Evolutionary conservation across 1,284 basidiomycete species (phyloP), one percentile per base, ranked within the genome.

Genomic region (Moniliella sp.): DNA sequence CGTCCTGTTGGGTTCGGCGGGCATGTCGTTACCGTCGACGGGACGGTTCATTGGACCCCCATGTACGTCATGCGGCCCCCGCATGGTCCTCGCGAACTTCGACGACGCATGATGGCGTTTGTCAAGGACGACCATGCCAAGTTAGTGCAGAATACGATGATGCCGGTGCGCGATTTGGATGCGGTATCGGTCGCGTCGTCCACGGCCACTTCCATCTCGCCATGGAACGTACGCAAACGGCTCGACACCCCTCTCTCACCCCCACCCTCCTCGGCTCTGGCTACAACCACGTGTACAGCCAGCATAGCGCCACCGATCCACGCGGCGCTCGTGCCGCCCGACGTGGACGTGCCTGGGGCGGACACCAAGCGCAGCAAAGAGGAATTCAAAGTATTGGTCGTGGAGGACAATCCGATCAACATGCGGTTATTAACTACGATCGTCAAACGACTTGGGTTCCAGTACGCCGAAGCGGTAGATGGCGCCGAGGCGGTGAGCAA

Each of bases 331-430:
- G 21, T 23, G 21, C 21, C 21, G n/a, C 21, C 7, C 21, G n/a
- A 7, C 21, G 7, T n/a, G 9, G 14, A 26, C 15, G 28, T 19
- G 17, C 12, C 18, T n/a, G 2, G 15, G 13, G 15, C 3, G 2
- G 27, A 21, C 3, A 25, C 21, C n/a, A 19, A 12, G 13, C 31
- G 19, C 15, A 25, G 28, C 28, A 18, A 36, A 8, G 18, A 40
- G 17, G 45, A 41, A 27, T 52, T 50, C 32, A 30, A 37, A 10
- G 46, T 48, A 2, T 39, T 53, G 0, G 36, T 48, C 10, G 50
- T 53, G 4, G 50, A n/a, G 32, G 50, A 53, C 41, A 53, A 53
- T 25, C 46, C 45, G 14, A 40, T 50, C 33, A 51, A 53, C 39
- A 43, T 53, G 40, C 28, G 25, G 14, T 36, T 53, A 11, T 37